Conservation (phyloP, 768 basidiomycete genomes). For the Sporobolomyces pararoseus region DNA sequence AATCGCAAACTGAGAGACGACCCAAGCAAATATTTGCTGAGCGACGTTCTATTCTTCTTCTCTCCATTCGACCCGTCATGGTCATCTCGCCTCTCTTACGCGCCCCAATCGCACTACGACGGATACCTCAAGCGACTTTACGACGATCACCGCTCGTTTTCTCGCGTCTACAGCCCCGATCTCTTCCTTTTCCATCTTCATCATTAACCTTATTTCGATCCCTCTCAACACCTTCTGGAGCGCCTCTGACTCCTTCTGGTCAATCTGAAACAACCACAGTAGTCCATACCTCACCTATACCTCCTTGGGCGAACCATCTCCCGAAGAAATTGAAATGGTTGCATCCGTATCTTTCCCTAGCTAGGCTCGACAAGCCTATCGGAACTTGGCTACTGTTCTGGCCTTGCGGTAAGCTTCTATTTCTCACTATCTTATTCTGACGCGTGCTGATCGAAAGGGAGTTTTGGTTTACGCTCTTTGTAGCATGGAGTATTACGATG, state of each 20-base stretch:
- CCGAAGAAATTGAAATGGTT: constrained; percentile 25
- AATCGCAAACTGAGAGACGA: too few species aligned
- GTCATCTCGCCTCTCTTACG: not conserved
- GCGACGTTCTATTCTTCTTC: too few species aligned
- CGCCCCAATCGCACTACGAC: not conserved
- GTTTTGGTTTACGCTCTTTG: too few species aligned
- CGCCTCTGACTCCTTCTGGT: not conserved
- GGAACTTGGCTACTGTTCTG: constrained; percentile 86
- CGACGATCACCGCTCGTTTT: not conserved
- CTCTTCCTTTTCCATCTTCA: not conserved
- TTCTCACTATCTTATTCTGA: not conserved
- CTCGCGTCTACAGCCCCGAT: not conserved
- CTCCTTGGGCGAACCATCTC: constrained; percentile 23
- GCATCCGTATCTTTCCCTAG: constrained; percentile 75
- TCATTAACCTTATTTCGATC: not conserved
- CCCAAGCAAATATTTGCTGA: too few species aligned
- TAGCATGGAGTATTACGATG: constrained; percentile 99
- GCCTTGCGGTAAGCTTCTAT: constrained; percentile 68
- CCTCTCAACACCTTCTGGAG: not conserved
- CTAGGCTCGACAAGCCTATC: constrained; percentile 91
- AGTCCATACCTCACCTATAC: constrained; percentile 27
- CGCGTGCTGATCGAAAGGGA: not conserved
- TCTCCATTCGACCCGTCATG: not conserved
- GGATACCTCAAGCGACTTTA: not conserved
- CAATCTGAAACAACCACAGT: not conserved